A percentile compares a stretch with the other conserved stretches of the same genome.
Evolutionary conservation across 495 filamentous ascomycete genomes (phyloP).

Genomic region (Lindgomyces ingoldianus): DNA sequence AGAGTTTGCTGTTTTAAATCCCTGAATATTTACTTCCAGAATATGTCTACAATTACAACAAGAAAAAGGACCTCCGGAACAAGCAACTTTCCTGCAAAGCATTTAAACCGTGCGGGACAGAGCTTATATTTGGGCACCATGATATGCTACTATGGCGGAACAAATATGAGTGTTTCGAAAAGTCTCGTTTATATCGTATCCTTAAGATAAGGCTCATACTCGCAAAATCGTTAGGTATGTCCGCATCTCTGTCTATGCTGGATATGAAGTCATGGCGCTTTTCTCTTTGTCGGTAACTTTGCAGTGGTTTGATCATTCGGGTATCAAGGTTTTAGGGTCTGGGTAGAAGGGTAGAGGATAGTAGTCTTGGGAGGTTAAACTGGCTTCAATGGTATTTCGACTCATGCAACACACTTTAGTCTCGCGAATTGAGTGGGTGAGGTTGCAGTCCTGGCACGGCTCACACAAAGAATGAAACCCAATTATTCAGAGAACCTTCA

Average conservation of each 20-base stretch:
- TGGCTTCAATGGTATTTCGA: too few relatives aligned
- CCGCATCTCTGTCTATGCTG: neutral
- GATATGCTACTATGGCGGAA: neutral
- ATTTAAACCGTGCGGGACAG: neutral
- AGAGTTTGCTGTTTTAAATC: constrained; percentile 1
- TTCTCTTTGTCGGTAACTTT: too few relatives aligned
- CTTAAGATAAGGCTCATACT: neutral
- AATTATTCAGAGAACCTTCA: too few relatives aligned
- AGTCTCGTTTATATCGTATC: neutral
- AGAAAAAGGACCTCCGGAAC: neutral
- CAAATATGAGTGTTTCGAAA: neutral
- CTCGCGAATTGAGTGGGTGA: too few relatives aligned
- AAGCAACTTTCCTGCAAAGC: neutral
- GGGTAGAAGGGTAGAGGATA: too few relatives aligned
- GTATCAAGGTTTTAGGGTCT: too few relatives aligned
- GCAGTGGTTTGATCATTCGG: too few relatives aligned
- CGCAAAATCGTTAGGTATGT: neutral
- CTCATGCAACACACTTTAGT: too few relatives aligned
- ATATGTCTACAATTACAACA: neutral
- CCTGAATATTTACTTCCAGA: neutral
- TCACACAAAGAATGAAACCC: too few relatives aligned
- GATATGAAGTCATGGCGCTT: too few relatives aligned
- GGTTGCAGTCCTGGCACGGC: too few relatives aligned
- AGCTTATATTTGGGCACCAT: neutral
- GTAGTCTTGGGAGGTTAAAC: too few relatives aligned